Evolutionary conservation across 2,329 filamentous ascomycete genomes (phyloP).

Genomic region (Botryotinia convoluta): DNA sequence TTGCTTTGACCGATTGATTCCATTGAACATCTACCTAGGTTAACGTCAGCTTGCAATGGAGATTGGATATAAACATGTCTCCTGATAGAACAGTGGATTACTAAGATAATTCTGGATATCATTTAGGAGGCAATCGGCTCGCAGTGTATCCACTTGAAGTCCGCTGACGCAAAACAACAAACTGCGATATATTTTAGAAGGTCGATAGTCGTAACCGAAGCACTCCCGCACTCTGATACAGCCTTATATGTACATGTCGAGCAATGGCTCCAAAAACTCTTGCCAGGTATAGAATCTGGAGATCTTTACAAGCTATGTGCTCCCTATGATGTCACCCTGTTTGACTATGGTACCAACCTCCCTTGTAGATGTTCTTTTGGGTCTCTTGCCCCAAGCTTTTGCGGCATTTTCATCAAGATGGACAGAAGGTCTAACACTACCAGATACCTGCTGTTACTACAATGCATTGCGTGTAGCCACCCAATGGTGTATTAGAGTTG

Average conservation of each 20-base stretch:
- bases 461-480: neutral
- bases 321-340: neutral
- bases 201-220: neutral
- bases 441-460: neutral
- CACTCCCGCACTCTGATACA: too few species aligned
- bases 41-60: neutral
- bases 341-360: neutral
- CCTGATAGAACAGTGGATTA: neutral
- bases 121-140: neutral
- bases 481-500: too few species aligned
- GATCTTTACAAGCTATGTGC: neutral
- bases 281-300: neutral
- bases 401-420: neutral
- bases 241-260: too few species aligned
- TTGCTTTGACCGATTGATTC: neutral
- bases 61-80: neutral
- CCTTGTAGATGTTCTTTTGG: neutral
- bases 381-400: neutral
- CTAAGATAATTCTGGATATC: neutral
- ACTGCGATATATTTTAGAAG: neutral
- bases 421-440: neutral
- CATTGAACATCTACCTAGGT: neutral
- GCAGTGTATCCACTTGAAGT: neutral
- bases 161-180: neutral
- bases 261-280: neutral